Evolutionary conservation across 2,329 filamentous ascomycete genomes (phyloP).

Genomic region (Cercospora zeina): DNA sequence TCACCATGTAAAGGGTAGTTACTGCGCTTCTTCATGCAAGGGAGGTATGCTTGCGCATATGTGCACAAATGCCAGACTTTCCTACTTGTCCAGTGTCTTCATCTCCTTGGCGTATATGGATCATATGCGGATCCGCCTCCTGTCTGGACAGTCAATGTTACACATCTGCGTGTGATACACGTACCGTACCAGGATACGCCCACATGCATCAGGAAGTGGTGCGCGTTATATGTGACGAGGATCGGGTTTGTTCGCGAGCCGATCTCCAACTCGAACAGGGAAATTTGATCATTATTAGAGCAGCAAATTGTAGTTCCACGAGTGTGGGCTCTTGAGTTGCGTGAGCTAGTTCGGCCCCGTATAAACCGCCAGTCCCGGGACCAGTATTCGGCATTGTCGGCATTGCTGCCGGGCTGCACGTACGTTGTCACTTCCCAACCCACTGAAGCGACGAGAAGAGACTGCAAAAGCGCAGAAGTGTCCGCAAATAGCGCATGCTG

Average conservation of each 20-base stretch:
- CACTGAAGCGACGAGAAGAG: slow-evolving; percentile 19
- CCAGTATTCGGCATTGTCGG: neutral
- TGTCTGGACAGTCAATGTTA: slow-evolving; percentile 3
- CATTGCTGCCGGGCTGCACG: neutral
- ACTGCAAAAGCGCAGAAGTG: slow-evolving; percentile 5
- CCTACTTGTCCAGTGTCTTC: neutral
- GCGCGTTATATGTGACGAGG: neutral
- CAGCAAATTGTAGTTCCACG: no score
- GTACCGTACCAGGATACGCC: neutral
- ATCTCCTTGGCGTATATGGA: neutral
- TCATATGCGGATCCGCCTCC: no score
- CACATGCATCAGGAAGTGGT: neutral
- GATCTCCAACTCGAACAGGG: no score
- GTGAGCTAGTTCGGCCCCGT: no score
- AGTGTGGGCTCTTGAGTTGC: no score
- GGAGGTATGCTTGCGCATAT: neutral
- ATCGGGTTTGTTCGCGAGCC: no score
- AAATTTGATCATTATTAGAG: no score
- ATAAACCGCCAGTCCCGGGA: neutral
- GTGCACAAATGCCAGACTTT: neutral
- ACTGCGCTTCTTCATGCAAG: neutral
- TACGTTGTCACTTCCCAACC: neutral
- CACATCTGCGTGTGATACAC: neutral
- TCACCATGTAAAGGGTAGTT: neutral
- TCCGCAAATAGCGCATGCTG: neutral